These are phyloP conservation scores for Aphanocladium album DNA, from an alignment of 2,329 filamentous ascomycete genomes.

Conservation along the genomic window DNA sequence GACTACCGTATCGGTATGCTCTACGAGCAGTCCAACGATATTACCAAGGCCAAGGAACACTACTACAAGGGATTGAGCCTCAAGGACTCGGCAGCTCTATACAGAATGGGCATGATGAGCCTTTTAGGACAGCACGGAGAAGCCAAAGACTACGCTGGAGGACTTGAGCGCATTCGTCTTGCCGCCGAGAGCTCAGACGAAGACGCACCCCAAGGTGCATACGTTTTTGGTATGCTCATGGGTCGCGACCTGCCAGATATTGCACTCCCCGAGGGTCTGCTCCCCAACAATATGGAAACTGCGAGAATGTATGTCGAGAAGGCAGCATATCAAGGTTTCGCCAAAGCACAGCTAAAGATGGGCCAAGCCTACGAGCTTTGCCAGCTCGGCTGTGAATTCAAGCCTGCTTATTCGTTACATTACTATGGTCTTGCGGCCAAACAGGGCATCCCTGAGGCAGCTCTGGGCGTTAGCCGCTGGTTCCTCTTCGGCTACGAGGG, in stretches of 20 bases:
- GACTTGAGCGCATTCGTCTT: constrained; percentile 74
- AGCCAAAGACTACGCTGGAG: constrained; percentile 70
- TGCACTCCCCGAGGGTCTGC: constrained; percentile 62
- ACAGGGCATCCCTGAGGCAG: constrained; percentile 88
- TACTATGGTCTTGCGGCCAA: constrained; percentile 91
- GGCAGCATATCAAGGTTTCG: constrained; percentile 90
- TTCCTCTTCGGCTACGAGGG: constrained; percentile 93
- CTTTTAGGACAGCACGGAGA: constrained; percentile 91
- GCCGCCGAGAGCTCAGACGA: constrained; percentile 88
- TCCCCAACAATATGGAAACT: constrained; percentile 66
- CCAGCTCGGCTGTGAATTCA: constrained; percentile 90
- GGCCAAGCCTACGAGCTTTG: constrained; percentile 92
- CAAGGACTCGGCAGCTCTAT: constrained; percentile 79
- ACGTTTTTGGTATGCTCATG: constrained; percentile 91
- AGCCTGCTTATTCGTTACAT: constrained; percentile 84
- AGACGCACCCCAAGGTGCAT: constrained; percentile 93
- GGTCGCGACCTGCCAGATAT: constrained; percentile 90
- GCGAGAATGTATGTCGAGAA: constrained; percentile 92
- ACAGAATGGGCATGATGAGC: constrained; percentile 95
- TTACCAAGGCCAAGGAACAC: constrained; percentile 83
- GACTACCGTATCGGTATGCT: constrained; percentile 99
- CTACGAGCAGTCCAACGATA: constrained; percentile 91
- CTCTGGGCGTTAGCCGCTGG: constrained; percentile 97
- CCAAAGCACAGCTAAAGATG: constrained; percentile 96
- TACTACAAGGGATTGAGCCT: constrained; percentile 76